Evolutionary conservation across 2,329 filamentous ascomycete species (phyloP).

Genomic region (Septoria linicola): DNA sequence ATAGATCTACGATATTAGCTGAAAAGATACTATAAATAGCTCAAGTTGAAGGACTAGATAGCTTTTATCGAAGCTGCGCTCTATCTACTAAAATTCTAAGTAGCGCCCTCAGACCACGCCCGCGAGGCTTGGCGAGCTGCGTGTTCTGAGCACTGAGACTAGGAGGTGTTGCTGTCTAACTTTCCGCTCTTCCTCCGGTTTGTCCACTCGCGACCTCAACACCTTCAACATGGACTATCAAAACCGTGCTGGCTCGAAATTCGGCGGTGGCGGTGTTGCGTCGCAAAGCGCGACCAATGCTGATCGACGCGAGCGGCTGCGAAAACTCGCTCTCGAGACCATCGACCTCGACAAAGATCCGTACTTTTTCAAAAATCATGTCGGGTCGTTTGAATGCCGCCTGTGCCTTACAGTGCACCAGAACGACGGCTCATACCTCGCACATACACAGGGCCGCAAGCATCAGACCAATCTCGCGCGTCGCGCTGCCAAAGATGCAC

Average conservation of each 20-base stretch:
- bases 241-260: slow-evolving; percentile 95
- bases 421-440: slow-evolving; percentile 97
- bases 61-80: too few relatives aligned
- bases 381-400: slow-evolving; percentile 95
- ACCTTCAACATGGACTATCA: slow-evolving; percentile 47
- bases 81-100: too few relatives aligned
- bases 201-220: background rate
- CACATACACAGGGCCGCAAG: slow-evolving; percentile 97
- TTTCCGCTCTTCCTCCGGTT: slow-evolving; percentile 5
- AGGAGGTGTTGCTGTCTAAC: background rate
- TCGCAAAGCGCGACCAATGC: slow-evolving; percentile 92
- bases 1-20: too few relatives aligned
- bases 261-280: slow-evolving; percentile 94
- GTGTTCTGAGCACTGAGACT: background rate
- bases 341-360: slow-evolving; percentile 99
- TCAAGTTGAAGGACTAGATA: too few relatives aligned
- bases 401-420: slow-evolving; percentile 97
- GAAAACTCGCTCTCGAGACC: slow-evolving; percentile 95
- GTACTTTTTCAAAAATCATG: slow-evolving; percentile 99
- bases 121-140: too few relatives aligned
- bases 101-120: too few relatives aligned
- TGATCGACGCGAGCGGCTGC: slow-evolving; percentile 92
- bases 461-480: slow-evolving; percentile 98
- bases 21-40: too few relatives aligned
- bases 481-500: slow-evolving; percentile 91